Evolutionary conservation across 148 eudicot genomes (phyloP), one percentile per base, ranked within the genome.

Genomic region (Chenopodium suecicum): DNA sequence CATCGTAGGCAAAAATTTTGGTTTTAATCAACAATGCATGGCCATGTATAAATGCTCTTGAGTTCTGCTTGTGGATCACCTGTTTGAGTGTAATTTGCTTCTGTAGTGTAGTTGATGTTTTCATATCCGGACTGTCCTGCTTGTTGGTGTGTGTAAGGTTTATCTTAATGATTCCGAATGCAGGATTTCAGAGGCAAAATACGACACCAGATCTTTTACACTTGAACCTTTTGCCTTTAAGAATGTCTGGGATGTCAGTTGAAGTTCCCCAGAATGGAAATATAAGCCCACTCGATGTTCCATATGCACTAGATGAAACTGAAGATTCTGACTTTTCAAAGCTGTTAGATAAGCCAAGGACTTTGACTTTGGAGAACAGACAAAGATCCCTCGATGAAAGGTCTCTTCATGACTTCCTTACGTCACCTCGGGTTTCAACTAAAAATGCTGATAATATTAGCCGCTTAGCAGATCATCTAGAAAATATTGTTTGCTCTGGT

Each of bases 361-460:
- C 79, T 14, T 73, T 94, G 84, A 92, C 83, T 48, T 82, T 90
- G 73, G 98, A 92, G 23, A 90, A 86, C 29, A 88, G 98, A 75
- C 92, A 96, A 83, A 87, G 90, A 85, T 96, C 99, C 47, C 90
- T 84, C 41, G 98, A 93, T 80, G 97, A 94, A 77, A 90, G 89
- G 85, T 90, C 95, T 1, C 87, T 93, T 19, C 76, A 79, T 52
- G 98, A 93, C 56, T 78, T 91, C 79, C 76, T 88, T 54, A 72
- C 87, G 29, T 91, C 96, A 44, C 92, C 97, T 75, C 88, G 78
- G 29, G 86, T 82, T 9, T 63, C 93, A 20, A 84, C 89, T 25
- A 85, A 88, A 78, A 82, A 79, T 71, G 84, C 83, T 0, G 94
- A 94, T 9, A 87, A 74, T 60, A 60, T 82, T 68, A 82, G 87